Evolutionary conservation across 1,139 yeast species (phyloP).

Genomic region (Schwanniomyces etchellsii): DNA sequence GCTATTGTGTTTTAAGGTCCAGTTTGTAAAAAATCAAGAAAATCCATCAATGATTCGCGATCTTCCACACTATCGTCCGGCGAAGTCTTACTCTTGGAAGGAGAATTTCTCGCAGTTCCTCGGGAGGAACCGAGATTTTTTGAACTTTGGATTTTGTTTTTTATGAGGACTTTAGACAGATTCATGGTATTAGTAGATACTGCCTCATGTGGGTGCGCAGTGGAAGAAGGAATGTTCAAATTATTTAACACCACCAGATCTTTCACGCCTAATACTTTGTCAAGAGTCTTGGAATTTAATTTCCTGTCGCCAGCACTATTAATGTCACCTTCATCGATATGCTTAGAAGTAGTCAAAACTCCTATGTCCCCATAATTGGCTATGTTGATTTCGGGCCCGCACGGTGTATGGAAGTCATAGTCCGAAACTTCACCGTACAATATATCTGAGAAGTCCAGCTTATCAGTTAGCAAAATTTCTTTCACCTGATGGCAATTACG

Average conservation of each 20-base stretch:
- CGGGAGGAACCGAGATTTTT: neutral
- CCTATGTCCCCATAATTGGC: neutral
- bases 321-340: too few relatives aligned
- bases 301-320: neutral
- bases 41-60: neutral
- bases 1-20: too few relatives aligned
- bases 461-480: slow-evolving; percentile 3
- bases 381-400: neutral
- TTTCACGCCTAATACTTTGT: neutral
- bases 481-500: slow-evolving; percentile 4
- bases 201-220: neutral
- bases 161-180: neutral
- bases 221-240: neutral
- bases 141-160: neutral
- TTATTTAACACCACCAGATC: neutral
- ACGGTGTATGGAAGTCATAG: slow-evolving; percentile 22
- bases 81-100: neutral
- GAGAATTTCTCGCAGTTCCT: neutral
- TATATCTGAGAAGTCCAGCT: slow-evolving; percentile 36
- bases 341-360: neutral
- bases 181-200: neutral
- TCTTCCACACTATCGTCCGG: too few relatives aligned
- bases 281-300: neutral
- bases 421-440: slow-evolving; percentile 25
- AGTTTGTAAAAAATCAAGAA: too few relatives aligned